Base-by-base conservation (phyloP, 768 basidiomycete genomes). In the Mycena olivaceomarginata region DNA sequence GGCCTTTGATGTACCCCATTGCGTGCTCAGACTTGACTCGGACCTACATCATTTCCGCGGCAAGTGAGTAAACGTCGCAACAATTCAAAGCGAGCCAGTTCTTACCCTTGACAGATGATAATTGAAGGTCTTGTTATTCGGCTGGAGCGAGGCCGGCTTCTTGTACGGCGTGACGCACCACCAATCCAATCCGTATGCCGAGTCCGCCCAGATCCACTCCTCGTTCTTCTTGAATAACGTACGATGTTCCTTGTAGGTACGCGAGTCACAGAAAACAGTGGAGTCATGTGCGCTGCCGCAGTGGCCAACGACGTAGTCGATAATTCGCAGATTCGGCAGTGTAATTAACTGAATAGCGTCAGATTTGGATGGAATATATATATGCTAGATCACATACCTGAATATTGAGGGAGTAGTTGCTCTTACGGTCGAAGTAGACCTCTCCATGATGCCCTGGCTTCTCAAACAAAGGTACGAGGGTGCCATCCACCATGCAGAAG, bases 161-260 rank as follows among this genome's bases (percentile, higher is more conserved):
- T 86, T 86, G 77, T 83, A 84, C 7, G 85, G 84, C 2, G 85
- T 79, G 37, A 84, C 74, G 76, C 79, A 82, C 83, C 84, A 84
- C 70, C 45, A 40, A n/a, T 83, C 78, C 40, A 85, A 31, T 31
- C 31, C 4, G 31, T 31, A 31, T 31, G 31, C 31, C 31, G 31
- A 31, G 31, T 31, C 31, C 4, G 83, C 83, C 83, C 83, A 85
- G 7, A 82, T 72, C 76, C 77, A 82, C 62, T 83, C 81, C 5
- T 31, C 16, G 48, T 67, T 62, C 8, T 74, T 41, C 20, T 57
- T 51, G 43, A 84, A 64, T 16, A 83, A 72, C 9, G 37, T 12
- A 43, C 48, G 31, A 40, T 76, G 79, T n/a, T 81, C 48, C 13
- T 77, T 63, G 43, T 62, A 74, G 1, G 72, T 80, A 6, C 81